These are phyloP conservation scores for Cladophialophora chaetospira DNA, from an alignment of 2,329 filamentous ascomycete genomes.

Conservation along the genomic window DNA sequence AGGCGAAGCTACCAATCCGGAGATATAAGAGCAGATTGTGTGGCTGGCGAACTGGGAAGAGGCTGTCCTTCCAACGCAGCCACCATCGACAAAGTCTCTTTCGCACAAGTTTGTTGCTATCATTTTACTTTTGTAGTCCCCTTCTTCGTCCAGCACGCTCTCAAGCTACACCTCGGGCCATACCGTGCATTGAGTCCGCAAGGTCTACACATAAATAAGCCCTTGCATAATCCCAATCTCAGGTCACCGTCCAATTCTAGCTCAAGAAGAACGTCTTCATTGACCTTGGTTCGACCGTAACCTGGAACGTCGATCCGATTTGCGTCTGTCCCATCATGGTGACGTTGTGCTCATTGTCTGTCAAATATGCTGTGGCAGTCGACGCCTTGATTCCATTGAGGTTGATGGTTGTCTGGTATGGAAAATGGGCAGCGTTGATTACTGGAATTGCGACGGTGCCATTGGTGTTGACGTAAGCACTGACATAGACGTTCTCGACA, in stretches of 20 bases:
- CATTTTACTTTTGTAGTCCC: not conserved
- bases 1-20: too few species aligned
- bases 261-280: constrained; percentile 20
- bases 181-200: too few species aligned
- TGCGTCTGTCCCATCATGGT: constrained; percentile 13
- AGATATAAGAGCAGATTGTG: too few species aligned
- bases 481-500: constrained; percentile 28
- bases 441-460: constrained; percentile 39
- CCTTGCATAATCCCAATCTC: not conserved
- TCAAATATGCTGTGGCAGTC: constrained; percentile 41
- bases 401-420: constrained; percentile 13
- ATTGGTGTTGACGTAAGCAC: constrained; percentile 40
- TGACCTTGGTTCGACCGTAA: constrained; percentile 12
- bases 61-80: too few species aligned
- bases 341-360: constrained; percentile 38
- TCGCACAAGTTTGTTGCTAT: not conserved
- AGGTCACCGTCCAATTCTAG: not conserved
- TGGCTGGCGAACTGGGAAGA: too few species aligned
- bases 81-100: too few species aligned
- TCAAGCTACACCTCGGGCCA: too few species aligned
- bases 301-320: constrained; percentile 3
- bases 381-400: constrained; percentile 33
- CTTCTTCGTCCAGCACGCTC: too few species aligned
- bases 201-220: not conserved
- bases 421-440: constrained; percentile 30